phyloP scores from a whole-genome alignment of 192 early-diverging fungal genomes.

The Gryganskiella cystojenkinii region DNA sequence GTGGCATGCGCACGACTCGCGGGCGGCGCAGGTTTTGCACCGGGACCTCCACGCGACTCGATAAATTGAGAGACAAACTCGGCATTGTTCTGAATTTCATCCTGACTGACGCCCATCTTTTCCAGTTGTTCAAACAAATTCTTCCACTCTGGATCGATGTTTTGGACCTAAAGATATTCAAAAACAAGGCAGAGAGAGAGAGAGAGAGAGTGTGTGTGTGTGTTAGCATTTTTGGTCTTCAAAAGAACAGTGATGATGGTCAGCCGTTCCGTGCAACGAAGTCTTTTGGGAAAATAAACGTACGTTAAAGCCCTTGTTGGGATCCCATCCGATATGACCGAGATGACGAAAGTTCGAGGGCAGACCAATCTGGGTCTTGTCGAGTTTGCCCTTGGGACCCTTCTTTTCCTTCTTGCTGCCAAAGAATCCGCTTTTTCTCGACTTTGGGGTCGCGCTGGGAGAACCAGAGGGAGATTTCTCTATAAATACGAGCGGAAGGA shows the following conservation, averaged over 20 bases:
- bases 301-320: constrained; percentile 68
- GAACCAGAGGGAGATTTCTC: constrained; percentile 36
- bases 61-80: constrained; percentile 79
- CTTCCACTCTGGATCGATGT: constrained; percentile 77
- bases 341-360: constrained; percentile 65
- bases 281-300: constrained; percentile 1
- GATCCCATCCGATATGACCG: constrained; percentile 70
- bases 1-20: constrained; percentile 35
- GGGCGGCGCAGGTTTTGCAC: constrained; percentile 29
- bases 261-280: too few relatives aligned
- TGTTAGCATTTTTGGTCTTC: too few relatives aligned
- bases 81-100: constrained; percentile 73
- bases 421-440: constrained; percentile 55
- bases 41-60: constrained; percentile 66
- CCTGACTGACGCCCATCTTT: constrained; percentile 73
- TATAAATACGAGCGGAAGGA: constrained; percentile 17
- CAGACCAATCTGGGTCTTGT: constrained; percentile 70
- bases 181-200: not conserved
- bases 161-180: constrained; percentile 58
- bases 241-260: not conserved
- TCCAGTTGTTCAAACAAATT: constrained; percentile 76
- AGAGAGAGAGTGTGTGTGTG: not conserved
- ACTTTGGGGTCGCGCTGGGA: constrained; percentile 44
- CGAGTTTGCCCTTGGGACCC: constrained; percentile 58
- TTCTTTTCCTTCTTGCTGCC: constrained; percentile 59